Conservation (phyloP, 140 eudicot genomes). For the Ambrosia hybrid region DNA sequence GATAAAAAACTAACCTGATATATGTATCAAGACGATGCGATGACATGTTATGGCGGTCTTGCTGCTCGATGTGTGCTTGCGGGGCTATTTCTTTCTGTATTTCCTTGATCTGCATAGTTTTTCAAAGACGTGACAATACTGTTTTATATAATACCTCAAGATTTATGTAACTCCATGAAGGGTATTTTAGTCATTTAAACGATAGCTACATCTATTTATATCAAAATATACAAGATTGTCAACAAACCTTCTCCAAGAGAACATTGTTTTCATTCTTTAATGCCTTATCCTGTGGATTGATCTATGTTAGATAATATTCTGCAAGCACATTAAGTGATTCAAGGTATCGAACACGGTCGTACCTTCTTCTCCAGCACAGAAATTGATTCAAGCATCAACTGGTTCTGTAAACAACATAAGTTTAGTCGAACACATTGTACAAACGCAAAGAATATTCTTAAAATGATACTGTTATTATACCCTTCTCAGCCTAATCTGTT, state of each 20-base stretch:
- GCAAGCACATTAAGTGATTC: not conserved
- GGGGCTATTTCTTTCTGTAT: slow-evolving; percentile 39
- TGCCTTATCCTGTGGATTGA: slow-evolving; percentile 56
- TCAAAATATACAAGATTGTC: not conserved
- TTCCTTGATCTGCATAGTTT: slow-evolving; percentile 38
- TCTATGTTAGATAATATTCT: not conserved
- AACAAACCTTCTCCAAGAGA: slow-evolving; percentile 56
- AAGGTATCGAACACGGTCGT: not conserved
- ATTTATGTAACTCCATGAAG: too few relatives aligned
- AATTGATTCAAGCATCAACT: slow-evolving; percentile 71
- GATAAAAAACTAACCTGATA: slow-evolving; percentile 15
- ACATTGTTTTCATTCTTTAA: slow-evolving; percentile 57
- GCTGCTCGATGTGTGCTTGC: slow-evolving; percentile 25
- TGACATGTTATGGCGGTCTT: slow-evolving; percentile 14
- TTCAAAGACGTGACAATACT: not conserved
- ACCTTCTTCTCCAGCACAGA: slow-evolving; percentile 75
- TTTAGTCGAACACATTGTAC: not conserved
- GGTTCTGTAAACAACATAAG: slow-evolving; percentile 48
- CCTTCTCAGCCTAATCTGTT: not conserved
- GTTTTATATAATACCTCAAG: too few relatives aligned
- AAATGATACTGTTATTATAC: not conserved
- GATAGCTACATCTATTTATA: not conserved
- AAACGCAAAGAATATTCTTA: not conserved
- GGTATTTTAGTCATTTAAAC: not conserved
- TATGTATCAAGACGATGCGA: not conserved